phyloP scores from a whole-genome alignment of 495 filamentous ascomycete genomes.

The Hyaloscypha hepaticicola region DNA sequence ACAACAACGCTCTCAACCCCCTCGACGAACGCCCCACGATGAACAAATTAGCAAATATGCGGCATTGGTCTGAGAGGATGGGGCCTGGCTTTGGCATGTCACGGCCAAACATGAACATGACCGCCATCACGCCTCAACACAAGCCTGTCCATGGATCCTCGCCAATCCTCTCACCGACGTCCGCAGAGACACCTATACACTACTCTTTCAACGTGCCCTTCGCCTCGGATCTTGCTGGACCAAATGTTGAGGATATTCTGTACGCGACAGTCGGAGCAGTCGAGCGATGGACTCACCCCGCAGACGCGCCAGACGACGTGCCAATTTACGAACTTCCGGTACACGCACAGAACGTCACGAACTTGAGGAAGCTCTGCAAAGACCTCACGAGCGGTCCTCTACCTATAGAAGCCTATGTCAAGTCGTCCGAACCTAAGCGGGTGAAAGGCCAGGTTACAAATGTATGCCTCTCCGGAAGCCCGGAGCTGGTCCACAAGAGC shows the following conservation, averaged over 20 bases:
- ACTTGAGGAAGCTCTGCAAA: slow-evolving; percentile 72
- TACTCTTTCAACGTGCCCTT: slow-evolving; percentile 95
- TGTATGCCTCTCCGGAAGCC: slow-evolving; percentile 82
- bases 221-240: slow-evolving; percentile 83
- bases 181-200: slow-evolving; percentile 65
- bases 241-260: slow-evolving; percentile 86
- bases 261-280: slow-evolving; percentile 82
- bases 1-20: slow-evolving; percentile 37
- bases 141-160: slow-evolving; percentile 65
- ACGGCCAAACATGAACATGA: slow-evolving; percentile 56
- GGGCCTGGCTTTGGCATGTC: slow-evolving; percentile 77
- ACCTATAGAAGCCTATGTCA: slow-evolving; percentile 76
- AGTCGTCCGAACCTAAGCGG: slow-evolving; percentile 77
- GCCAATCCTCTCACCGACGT: slow-evolving; percentile 61
- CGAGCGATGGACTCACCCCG: slow-evolving; percentile 87
- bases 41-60: slow-evolving; percentile 94
- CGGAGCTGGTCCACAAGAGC: slow-evolving; percentile 80
- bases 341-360: slow-evolving; percentile 78
- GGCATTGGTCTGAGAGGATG: slow-evolving; percentile 94
- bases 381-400: slow-evolving; percentile 67
- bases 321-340: slow-evolving; percentile 85
- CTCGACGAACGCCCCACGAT: slow-evolving; percentile 55
- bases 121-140: slow-evolving; percentile 62
- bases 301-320: slow-evolving; percentile 76
- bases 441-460: slow-evolving; percentile 81